Base-by-base conservation (phyloP, 2,329 filamentous ascomycete species). In the Phialophora chinensis region DNA sequence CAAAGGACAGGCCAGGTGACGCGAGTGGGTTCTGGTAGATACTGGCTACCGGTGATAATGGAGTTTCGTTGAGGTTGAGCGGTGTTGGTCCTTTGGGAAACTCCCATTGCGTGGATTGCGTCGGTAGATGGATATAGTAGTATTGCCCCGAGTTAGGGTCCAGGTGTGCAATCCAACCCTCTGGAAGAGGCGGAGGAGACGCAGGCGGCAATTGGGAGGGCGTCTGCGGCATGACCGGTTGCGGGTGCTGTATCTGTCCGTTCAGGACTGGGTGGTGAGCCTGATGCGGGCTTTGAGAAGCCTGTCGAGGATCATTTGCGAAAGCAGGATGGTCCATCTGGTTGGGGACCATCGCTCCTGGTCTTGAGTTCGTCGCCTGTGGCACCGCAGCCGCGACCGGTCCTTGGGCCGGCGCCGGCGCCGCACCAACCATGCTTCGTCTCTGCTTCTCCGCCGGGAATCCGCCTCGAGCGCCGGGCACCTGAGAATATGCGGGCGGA, bases 81-180 rank as follows among this genome's bases (percentile, higher is more conserved):
- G 94, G 94, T 27, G 92, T 97, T 0, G 93, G 93, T 0, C 94
- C 94, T 79, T 97, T 98, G 31, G 95, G 95, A 72, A 98, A 98
- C 75, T 99, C 95, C 95, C 95, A 99, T 76, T 99, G 95, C 0
- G 95, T 99, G 2, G 93, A 92, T 76, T 98, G 95, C 0, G 92
- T 93, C 1, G 93, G 91, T 33, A 99, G 85, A 77, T 99, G 95
- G 66, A 99, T 99, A 75, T 99, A 99, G 78, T 99, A 99, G 79
- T 98, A 99, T 76, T 98, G 94, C 1, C 95, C 95, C 1, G 94
- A 98, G 75, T 91, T 97, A 72, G 92, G 91, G 76, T 99, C 95
- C 4, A 98, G 84, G 77, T 98, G 95, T 23, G 95, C 92, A 74
- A 99, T 98, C 95, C 95, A 99, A 38, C 95, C 95, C 80, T 99